Evolutionary conservation across 345 rosid genomes (phyloP).

Genomic region (Euphorbia peplus): DNA sequence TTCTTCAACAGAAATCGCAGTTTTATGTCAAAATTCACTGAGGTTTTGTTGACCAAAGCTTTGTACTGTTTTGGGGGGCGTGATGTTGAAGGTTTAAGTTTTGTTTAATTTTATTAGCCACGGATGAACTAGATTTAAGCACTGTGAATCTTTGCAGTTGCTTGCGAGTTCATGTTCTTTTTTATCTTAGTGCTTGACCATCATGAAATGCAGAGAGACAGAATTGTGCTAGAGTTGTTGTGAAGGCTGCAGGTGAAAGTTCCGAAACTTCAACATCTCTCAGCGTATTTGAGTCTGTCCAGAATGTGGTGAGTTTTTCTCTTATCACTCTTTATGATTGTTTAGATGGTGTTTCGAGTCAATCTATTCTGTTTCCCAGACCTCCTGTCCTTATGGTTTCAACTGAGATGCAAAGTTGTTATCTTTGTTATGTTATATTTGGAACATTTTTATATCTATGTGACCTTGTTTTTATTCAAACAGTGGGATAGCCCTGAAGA

Average conservation of each 20-base stretch:
- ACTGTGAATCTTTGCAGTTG: background rate
- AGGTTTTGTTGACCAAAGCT: background rate
- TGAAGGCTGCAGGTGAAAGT: conserved; percentile 59
- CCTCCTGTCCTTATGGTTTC: background rate
- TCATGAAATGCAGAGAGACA: conserved; percentile 40
- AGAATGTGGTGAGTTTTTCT: conserved; percentile 55
- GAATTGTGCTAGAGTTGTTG: conserved; percentile 30
- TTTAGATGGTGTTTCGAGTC: background rate
- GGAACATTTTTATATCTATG: background rate
- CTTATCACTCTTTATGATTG: background rate
- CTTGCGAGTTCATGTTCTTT: background rate
- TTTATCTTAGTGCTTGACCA: background rate
- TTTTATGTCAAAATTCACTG: background rate
- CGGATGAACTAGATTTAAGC: background rate
- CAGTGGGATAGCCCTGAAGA: conserved; percentile 91
- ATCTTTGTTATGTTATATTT: background rate
- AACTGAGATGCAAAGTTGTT: background rate
- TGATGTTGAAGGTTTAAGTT: background rate
- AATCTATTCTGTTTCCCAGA: background rate
- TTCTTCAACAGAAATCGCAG: background rate
- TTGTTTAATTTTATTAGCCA: background rate
- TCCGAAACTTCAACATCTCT: conserved; percentile 67
- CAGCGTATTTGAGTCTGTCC: conserved; percentile 50
- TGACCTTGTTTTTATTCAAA: conserved; percentile 12
- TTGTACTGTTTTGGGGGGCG: background rate